A percentile compares a stretch with the other conserved stretches of the same genome.
Evolutionary conservation across 345 rosid genomes (phyloP).

Genomic region (Populus davidiana): DNA sequence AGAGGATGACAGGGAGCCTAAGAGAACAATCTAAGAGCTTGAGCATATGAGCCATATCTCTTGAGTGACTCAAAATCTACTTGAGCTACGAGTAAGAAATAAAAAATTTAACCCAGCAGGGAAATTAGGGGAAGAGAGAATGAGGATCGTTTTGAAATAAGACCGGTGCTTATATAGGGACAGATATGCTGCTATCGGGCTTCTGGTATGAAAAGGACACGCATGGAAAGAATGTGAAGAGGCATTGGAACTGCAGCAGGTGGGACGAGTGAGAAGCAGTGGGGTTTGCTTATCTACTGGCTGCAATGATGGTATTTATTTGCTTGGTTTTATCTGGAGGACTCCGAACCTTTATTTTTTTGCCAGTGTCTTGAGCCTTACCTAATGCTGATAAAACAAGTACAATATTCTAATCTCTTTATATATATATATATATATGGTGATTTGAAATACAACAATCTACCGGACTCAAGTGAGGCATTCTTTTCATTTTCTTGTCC

Average conservation of each 20-base stretch:
- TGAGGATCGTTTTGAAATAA: neutral
- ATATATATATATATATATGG: slow-evolving; percentile 23
- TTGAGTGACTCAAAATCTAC: neutral
- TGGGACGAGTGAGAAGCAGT: slow-evolving; percentile 38
- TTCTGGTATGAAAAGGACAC: neutral
- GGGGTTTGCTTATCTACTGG: slow-evolving; percentile 18
- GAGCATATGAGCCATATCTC: slow-evolving; percentile 35
- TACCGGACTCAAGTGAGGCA: slow-evolving; percentile 72
- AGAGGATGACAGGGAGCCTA: slow-evolving; percentile 69
- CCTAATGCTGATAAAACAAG: neutral
- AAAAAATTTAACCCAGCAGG: neutral
- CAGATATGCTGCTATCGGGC: neutral
- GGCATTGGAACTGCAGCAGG: neutral
- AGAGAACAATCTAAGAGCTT: slow-evolving; percentile 61
- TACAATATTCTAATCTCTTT: too few species aligned
- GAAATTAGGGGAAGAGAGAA: neutral
- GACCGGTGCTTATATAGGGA: neutral
- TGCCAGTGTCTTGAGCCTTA: neutral
- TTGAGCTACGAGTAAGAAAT: neutral
- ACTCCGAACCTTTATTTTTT: neutral
- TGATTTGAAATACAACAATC: slow-evolving; percentile 41
- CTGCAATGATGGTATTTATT: slow-evolving; percentile 9
- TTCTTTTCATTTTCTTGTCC: neutral
- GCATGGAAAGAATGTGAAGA: neutral
- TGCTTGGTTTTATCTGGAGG: slow-evolving; percentile 4